These are phyloP conservation scores for Wallacemonas sp. DNA, from an alignment of 208 protist species.

Conservation along the genomic window DNA sequence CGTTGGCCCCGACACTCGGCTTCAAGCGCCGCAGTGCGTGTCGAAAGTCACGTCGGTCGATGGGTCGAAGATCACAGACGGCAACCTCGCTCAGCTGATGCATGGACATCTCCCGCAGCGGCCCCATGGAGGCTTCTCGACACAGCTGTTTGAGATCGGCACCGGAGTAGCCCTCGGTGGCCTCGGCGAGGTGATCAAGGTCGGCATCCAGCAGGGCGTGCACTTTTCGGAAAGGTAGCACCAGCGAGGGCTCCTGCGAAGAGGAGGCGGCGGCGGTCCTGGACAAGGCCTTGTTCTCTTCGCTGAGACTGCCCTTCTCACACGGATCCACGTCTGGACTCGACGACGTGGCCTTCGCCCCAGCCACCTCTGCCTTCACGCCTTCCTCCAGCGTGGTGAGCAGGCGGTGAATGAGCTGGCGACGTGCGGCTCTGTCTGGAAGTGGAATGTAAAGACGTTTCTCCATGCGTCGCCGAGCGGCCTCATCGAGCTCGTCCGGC, in stretches of 20 bases:
- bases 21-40: constrained; percentile 72
- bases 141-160: constrained; percentile 80
- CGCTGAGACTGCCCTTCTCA: no score
- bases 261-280: no score
- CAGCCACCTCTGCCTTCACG: not conserved
- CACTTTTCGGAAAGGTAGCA: constrained; percentile 18
- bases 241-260: no score
- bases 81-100: constrained; percentile 49
- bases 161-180: constrained; percentile 76
- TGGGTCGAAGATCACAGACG: constrained; percentile 52
- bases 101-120: constrained; percentile 63
- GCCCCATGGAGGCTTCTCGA: constrained; percentile 75
- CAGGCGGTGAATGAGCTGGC: constrained; percentile 61
- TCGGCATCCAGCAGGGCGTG: constrained; percentile 36
- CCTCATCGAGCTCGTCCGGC: constrained; percentile 90
- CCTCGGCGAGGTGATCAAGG: constrained; percentile 38
- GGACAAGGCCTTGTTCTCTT: no score
- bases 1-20: constrained; percentile 70
- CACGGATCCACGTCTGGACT: not conserved
- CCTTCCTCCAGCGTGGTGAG: constrained; percentile 43
- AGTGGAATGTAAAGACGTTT: constrained; percentile 93
- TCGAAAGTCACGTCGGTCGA: constrained; percentile 71
- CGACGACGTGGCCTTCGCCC: not conserved
- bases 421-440: constrained; percentile 59
- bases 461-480: constrained; percentile 84